Evolutionary conservation across 2,329 filamentous ascomycete species (phyloP), one percentile per base, ranked within the genome.

Genomic region (Colletotrichum gigasporum): DNA sequence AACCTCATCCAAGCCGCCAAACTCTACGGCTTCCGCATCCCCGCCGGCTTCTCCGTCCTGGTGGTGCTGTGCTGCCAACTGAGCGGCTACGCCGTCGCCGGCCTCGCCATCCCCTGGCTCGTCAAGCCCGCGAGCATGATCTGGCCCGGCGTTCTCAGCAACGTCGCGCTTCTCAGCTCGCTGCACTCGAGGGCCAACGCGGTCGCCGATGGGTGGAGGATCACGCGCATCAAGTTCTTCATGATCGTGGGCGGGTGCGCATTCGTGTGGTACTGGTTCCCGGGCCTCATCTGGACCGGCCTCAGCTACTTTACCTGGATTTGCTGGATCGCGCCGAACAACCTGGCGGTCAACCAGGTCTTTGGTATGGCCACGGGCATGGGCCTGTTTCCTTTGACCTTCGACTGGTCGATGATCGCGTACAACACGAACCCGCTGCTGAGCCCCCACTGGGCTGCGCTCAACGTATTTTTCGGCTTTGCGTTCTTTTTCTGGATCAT

Each of bases 391-490:
- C 80, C 79, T 0, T 71, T 82, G 30, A 82, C 79, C 0, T 78
- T 82, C 54, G 80, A 82, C 69, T 82, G 79, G 70, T 71, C 72
- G 2, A 70, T 71, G 63, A 69, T 69, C 30, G 67, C 47, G 61
- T 68, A 10, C 57, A 65, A 65, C 44, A 71, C 77, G 68, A 75
- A 80, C 56, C 79, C 79, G 4, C 71, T 81, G 48, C 80, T 83
- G 74, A 77, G 82, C 6, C 83, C 84, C 3, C 83, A 83, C 70
- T 85, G 87, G 75, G 85, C 85, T 14, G 89, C 88, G 34, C 78
- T 87, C 53, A 91, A 91, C 72, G 85, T 84, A 12, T 79, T 89
- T 65, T 75, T 88, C 32, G 88, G 88, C 11, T 53, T 71, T 18
- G 81, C 85, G 35, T 79, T 88, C 6, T 67, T 85, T 32, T 85